Conservation (phyloP, 2,329 filamentous ascomycete species). For the Cladobotryum protrusum region DNA sequence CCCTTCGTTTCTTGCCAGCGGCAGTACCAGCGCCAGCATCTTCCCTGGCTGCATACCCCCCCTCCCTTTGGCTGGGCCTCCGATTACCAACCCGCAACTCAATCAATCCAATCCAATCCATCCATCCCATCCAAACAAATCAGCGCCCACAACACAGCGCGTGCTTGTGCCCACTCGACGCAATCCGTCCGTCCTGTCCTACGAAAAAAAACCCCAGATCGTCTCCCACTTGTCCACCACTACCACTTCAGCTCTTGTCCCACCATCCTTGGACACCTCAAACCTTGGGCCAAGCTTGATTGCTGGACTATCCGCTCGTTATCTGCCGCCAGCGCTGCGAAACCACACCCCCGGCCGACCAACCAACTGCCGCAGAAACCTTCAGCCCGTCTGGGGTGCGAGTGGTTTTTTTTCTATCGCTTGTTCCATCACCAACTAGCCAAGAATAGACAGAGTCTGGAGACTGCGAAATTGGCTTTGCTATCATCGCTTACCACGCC, state of each 20-base stretch:
- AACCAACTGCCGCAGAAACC: constrained; percentile 1
- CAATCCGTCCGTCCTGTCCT: constrained; percentile 14
- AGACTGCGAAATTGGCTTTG: not conserved
- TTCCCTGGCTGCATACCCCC: not conserved
- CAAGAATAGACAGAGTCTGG: not conserved
- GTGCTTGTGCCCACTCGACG: constrained; percentile 8
- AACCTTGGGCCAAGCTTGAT: constrained; percentile 15
- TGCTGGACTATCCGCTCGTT: constrained; percentile 19
- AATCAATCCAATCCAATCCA: too few species aligned
- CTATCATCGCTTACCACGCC: not conserved
- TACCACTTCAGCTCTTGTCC: constrained; percentile 26
- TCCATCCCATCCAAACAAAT: constrained; percentile 11
- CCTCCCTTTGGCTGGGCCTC: not conserved
- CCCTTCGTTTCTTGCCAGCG: not conserved
- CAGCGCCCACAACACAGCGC: constrained; percentile 4
- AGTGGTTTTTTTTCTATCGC: not conserved
- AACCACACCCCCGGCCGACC: not conserved
- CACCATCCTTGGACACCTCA: constrained; percentile 16
- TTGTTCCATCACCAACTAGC: not conserved
- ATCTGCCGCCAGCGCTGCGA: constrained; percentile 11
- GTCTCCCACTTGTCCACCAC: constrained; percentile 19
- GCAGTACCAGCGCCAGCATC: not conserved
- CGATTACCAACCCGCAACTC: not conserved
- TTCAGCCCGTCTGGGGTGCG: not conserved
- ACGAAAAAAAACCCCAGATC: constrained; percentile 19